phyloP scores from a whole-genome alignment of 495 filamentous ascomycete species.

The Penicillium coprophilum region DNA sequence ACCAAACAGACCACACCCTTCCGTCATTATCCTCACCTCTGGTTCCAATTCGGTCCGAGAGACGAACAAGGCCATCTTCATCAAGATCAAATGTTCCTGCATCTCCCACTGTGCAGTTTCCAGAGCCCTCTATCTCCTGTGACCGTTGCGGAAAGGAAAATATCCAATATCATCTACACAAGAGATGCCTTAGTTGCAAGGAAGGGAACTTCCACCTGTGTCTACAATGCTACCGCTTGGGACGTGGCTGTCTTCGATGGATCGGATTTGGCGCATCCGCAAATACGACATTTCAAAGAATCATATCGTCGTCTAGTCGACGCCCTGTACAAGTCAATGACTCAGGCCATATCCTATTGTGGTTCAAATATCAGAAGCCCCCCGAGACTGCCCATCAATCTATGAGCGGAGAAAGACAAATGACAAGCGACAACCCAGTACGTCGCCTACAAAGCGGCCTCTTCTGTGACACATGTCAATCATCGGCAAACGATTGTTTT shows the following conservation, averaged over 20 bases:
- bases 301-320: slow-evolving; percentile 42
- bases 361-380: slow-evolving; percentile 66
- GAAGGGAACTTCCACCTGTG: slow-evolving; percentile 75
- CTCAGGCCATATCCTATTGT: slow-evolving; percentile 64
- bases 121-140: slow-evolving; percentile 73
- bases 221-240: slow-evolving; percentile 68
- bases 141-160: slow-evolving; percentile 60
- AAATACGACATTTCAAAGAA: slow-evolving; percentile 52
- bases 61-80: slow-evolving; percentile 36
- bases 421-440: slow-evolving; percentile 64
- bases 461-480: slow-evolving; percentile 76
- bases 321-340: slow-evolving; percentile 42
- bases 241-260: slow-evolving; percentile 77
- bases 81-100: slow-evolving; percentile 34
- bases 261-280: slow-evolving; percentile 71
- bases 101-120: slow-evolving; percentile 48
- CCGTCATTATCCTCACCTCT: slow-evolving; percentile 19
- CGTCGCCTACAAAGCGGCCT: slow-evolving; percentile 71
- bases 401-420: slow-evolving; percentile 28
- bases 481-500: slow-evolving; percentile 71
- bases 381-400: slow-evolving; percentile 30
- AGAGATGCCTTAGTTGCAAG: slow-evolving; percentile 68
- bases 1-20: slow-evolving; percentile 7
- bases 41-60: slow-evolving; percentile 27
- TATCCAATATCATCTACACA: slow-evolving; percentile 81